Conservation (phyloP, 2,329 filamentous ascomycete species). For the Tolypocladium nubicola region DNA sequence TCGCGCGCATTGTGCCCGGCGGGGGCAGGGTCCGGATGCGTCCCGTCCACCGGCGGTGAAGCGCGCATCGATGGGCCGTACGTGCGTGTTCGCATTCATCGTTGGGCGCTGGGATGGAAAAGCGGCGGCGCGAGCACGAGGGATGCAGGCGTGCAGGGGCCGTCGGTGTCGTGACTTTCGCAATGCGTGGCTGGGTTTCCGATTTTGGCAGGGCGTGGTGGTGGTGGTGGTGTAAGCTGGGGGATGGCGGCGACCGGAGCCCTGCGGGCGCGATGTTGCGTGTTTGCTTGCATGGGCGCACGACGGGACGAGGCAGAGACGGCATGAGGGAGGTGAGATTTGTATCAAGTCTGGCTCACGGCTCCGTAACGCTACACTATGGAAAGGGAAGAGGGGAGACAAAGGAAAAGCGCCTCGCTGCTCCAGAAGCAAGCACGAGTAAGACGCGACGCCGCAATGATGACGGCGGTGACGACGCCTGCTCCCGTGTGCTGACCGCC, state of each 20-base stretch:
- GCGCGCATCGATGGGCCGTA: background rate
- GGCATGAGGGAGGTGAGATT: background rate
- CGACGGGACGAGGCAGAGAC: background rate
- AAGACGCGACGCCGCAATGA: background rate
- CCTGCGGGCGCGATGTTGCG: background rate
- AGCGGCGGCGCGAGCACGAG: background rate
- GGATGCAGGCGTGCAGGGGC: background rate
- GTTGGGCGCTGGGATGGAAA: background rate
- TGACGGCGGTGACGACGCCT: background rate
- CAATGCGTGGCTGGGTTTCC: background rate
- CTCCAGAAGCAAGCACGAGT: background rate
- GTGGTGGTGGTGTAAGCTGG: background rate
- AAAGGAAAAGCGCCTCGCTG: background rate
- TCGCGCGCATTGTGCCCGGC: background rate
- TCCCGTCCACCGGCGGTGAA: background rate
- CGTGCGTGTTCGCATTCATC: background rate
- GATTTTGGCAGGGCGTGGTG: background rate
- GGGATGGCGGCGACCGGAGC: background rate
- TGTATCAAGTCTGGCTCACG: background rate
- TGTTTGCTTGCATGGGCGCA: background rate
- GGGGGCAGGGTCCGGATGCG: background rate
- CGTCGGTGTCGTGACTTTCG: background rate
- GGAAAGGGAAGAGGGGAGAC: background rate
- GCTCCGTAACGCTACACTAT: background rate
- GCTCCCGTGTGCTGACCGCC: background rate